Evolutionary conservation across 768 basidiomycete genomes (phyloP).

Genomic region (Panaeolus papilionaceus): DNA sequence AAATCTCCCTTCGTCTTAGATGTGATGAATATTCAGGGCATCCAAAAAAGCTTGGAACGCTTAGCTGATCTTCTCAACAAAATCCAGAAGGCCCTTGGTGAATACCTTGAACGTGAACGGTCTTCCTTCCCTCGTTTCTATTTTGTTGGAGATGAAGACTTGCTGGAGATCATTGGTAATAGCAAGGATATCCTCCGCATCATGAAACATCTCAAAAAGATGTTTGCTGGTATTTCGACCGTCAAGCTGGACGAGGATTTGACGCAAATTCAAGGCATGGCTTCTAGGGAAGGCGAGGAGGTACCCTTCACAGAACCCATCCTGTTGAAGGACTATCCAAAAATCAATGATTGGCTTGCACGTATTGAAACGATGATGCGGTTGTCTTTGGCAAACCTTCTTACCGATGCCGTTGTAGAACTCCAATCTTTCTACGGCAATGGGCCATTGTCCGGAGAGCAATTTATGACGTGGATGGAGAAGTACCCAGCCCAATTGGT

Average conservation of each 20-base stretch:
- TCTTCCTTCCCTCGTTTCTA: slow-evolving; percentile 99
- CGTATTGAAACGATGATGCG: slow-evolving; percentile 94
- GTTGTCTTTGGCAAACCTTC: slow-evolving; percentile 80
- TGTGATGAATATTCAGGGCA: slow-evolving; percentile 93
- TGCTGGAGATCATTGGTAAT: slow-evolving; percentile 99
- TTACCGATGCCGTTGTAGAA: slow-evolving; percentile 81
- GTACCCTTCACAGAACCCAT: slow-evolving; percentile 86
- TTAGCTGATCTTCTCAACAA: slow-evolving; percentile 95
- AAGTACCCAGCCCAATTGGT: slow-evolving; percentile 96
- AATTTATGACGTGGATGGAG: slow-evolving; percentile 90
- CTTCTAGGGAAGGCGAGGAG: slow-evolving; percentile 95
- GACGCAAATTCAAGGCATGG: slow-evolving; percentile 90
- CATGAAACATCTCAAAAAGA: slow-evolving; percentile 99
- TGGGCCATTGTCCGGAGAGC: slow-evolving; percentile 63
- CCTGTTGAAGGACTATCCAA: slow-evolving; percentile 89
- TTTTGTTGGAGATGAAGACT: slow-evolving; percentile 98
- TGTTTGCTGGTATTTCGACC: slow-evolving; percentile 98
- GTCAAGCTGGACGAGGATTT: slow-evolving; percentile 87
- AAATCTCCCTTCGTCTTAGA: slow-evolving; percentile 98
- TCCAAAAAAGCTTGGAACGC: slow-evolving; percentile 97
- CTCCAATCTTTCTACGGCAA: slow-evolving; percentile 82
- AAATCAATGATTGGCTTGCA: slow-evolving; percentile 99
- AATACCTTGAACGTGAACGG: slow-evolving; percentile 97
- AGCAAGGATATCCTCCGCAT: slow-evolving; percentile 98
- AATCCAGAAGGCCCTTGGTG: slow-evolving; percentile 98